Evolutionary conservation across 768 basidiomycete species (phyloP).

Genomic region (Boletus coccyginus): DNA sequence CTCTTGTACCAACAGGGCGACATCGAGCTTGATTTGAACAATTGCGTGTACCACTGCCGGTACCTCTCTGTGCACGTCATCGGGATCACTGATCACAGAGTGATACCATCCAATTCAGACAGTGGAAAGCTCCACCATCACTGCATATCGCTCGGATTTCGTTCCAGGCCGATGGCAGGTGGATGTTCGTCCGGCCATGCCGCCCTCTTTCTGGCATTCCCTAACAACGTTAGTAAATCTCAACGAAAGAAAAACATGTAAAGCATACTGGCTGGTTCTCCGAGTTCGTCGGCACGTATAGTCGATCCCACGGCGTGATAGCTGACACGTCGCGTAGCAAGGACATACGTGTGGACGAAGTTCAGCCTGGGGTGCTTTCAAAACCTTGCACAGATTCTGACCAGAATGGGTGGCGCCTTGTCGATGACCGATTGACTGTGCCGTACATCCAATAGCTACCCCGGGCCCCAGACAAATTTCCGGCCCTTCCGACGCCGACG

Average conservation of each 20-base stretch:
- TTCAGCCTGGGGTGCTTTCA: not conserved
- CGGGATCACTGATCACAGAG: constrained; percentile 9
- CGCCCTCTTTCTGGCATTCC: not conserved
- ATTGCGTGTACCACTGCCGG: not conserved
- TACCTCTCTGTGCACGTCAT: not conserved
- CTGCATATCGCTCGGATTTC: not conserved
- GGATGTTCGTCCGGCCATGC: not conserved
- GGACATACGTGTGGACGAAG: not conserved
- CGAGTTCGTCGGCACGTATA: not conserved
- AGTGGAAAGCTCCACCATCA: not conserved
- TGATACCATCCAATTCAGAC: constrained; percentile 4
- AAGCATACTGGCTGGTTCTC: not conserved
- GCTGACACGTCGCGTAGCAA: not conserved
- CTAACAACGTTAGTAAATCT: constrained; percentile 1
- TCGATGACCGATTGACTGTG: too few relatives aligned
- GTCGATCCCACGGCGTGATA: not conserved
- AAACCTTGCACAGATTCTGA: not conserved
- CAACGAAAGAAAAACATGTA: not conserved
- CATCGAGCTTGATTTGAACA: constrained; percentile 6
- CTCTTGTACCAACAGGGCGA: not conserved
- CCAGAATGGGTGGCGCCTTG: too few relatives aligned
- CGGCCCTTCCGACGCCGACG: too few relatives aligned
- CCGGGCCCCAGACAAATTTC: too few relatives aligned
- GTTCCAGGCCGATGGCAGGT: constrained; percentile 3
- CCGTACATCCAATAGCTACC: too few relatives aligned